phyloP scores from a whole-genome alignment of 495 filamentous ascomycete genomes.

The Lophiotrema nucula region DNA sequence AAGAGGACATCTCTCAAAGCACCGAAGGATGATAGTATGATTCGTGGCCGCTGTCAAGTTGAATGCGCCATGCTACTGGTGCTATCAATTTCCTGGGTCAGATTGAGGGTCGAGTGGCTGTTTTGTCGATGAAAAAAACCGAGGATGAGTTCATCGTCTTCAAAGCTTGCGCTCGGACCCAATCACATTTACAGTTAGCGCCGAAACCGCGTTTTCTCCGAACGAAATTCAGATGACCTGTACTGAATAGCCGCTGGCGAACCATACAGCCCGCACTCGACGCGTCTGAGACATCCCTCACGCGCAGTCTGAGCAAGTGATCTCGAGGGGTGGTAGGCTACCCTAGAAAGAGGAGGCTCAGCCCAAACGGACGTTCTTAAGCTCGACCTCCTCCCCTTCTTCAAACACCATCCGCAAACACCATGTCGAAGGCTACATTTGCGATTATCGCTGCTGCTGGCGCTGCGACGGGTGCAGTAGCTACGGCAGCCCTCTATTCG shows the following conservation, averaged over 20 bases:
- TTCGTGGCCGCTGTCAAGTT: too few relatives aligned
- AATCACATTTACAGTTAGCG: too few relatives aligned
- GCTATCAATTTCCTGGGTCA: too few relatives aligned
- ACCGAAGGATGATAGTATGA: neutral
- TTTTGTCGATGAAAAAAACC: too few relatives aligned
- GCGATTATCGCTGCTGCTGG: conserved; percentile 85
- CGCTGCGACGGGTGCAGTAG: conserved; percentile 82
- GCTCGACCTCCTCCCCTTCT: neutral
- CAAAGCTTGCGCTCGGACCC: too few relatives aligned
- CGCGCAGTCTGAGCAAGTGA: conserved; percentile 34
- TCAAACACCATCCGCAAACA: neutral
- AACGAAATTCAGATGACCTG: conserved; percentile 27
- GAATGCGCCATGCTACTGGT: too few relatives aligned
- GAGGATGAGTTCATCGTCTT: too few relatives aligned
- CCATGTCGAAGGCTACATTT: conserved; percentile 58
- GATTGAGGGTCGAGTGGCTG: too few relatives aligned
- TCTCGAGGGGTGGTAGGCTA: conserved; percentile 1
- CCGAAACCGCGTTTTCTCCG: too few relatives aligned
- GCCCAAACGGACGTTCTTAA: neutral
- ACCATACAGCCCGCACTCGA: conserved; percentile 8
- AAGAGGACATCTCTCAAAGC: conserved; percentile 54
- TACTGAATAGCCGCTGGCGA: conserved; percentile 19
- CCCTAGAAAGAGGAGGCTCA: neutral
- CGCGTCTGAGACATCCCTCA: conserved; percentile 33
- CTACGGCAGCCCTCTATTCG: conserved; percentile 78